Base-by-base conservation (phyloP, 202 grass and related monocot genomes). In the Schoenoplectus triqueter region DNA sequence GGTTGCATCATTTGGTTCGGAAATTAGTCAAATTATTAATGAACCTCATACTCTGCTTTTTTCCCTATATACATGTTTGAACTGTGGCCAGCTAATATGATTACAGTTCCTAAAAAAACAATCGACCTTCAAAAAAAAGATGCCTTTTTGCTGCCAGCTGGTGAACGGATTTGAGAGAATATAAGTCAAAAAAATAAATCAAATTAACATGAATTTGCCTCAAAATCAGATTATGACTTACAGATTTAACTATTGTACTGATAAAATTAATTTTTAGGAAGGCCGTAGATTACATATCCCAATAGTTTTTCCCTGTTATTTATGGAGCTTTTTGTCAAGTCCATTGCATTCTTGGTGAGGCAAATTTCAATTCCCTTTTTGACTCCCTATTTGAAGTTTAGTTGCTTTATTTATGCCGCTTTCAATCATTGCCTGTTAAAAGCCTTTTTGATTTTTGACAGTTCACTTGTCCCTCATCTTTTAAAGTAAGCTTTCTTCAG, bases 331-430 rank as follows among this genome's bases (percentile, higher is more conserved):
- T 54, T 76, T 76, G 71, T 76, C 18, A 73, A 50, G 15, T 11
- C 15, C 14, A 49, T 18, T 47, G 41, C 40, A 70, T 42, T 41
- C 11, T 68, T 45, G 69, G 45, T 20, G 17, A 72, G n/a, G 46
- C 45, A 72, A 72, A 72, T 73, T 8, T 73, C 41, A 46, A 17
- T 46, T 70, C 41, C n/a, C 44, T 18, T 71, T 71, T 18, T 31
- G 40, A 6, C 40, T 19, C 31, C 4, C 13, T 55, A 75, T 55
- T 78, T 59, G 5, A 57, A 40, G 5, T 50, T 66, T 42, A 66
- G 2, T 85, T 66, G 21, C 44, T 86, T 66, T 67, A 85, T 31
- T 40, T 85, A 20, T 76, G 52, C 50, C 9, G 63, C 56, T 79
- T 54, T 68, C 63, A 65, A 55, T 86, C 20, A 79, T 20, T 4